Conservation (phyloP, 106 monocot species). For the Dioscorea dumetorum region DNA sequence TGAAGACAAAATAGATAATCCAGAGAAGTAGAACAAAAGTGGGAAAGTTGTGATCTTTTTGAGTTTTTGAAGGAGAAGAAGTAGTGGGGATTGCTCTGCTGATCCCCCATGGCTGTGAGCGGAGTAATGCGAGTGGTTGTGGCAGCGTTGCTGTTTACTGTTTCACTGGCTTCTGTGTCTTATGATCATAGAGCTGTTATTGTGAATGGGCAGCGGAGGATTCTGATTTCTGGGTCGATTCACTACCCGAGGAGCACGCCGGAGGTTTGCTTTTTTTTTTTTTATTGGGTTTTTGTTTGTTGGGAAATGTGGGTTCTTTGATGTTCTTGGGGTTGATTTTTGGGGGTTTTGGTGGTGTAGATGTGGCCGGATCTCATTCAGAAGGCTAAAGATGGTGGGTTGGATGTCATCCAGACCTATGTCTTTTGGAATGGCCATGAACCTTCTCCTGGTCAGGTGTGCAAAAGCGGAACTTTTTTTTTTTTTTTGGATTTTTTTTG, state of each 20-base stretch:
- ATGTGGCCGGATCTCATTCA: constrained; percentile 36
- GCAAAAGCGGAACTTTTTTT: background rate
- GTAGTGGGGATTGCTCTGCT: background rate
- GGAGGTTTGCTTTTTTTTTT: constrained; percentile 1
- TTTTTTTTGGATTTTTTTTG: background rate
- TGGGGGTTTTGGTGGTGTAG: constrained; percentile 8
- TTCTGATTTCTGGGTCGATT: constrained; percentile 11
- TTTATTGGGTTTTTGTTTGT: background rate
- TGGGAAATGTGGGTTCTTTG: background rate
- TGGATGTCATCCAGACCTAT: constrained; percentile 30
- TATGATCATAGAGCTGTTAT: constrained; percentile 9
- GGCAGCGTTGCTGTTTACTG: background rate
- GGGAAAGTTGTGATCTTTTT: background rate
- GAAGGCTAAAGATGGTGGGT: constrained; percentile 28
- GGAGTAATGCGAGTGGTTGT: background rate
- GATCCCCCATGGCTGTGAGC: too few species aligned
- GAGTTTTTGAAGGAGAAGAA: background rate
- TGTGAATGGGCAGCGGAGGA: constrained; percentile 6
- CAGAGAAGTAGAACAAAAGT: background rate
- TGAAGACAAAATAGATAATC: background rate
- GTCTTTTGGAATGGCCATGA: constrained; percentile 50
- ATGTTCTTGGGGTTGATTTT: constrained; percentile 3
- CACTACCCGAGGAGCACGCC: constrained; percentile 8
- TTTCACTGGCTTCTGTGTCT: background rate
- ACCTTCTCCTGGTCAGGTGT: constrained; percentile 36